Percentiles rank a stretch among this genome's conserved stretches.
These are phyloP conservation scores for Gossypium lobatum DNA, from an alignment of 441 rosid genomes.

Conservation along the genomic window DNA sequence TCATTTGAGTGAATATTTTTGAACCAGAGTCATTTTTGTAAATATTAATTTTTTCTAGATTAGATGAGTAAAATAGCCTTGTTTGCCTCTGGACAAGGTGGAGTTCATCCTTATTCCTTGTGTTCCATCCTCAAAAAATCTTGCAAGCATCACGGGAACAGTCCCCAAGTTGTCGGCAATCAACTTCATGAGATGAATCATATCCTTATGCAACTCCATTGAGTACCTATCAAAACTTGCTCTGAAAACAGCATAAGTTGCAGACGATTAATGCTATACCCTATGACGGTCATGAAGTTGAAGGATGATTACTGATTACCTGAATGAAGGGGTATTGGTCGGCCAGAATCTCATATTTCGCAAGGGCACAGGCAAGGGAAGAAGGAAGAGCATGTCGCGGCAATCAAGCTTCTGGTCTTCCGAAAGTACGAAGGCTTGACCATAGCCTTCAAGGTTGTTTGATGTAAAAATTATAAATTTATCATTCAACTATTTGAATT, in stretches of 20 bases:
- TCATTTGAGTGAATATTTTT: too few species aligned
- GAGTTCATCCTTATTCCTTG: slow-evolving; percentile 41
- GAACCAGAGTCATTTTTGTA: too few species aligned
- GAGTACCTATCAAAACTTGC: slow-evolving; percentile 17
- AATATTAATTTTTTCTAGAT: too few species aligned
- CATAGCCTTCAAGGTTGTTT: slow-evolving; percentile 36
- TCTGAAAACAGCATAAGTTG: background rate
- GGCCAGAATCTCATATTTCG: slow-evolving; percentile 32
- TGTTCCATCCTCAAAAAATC: slow-evolving; percentile 22
- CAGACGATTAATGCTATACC: background rate
- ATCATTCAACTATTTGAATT: slow-evolving; percentile 11
- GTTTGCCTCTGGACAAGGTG: slow-evolving; percentile 24
- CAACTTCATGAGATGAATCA: background rate
- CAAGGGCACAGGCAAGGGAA: slow-evolving; percentile 17
- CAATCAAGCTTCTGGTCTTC: slow-evolving; percentile 18
- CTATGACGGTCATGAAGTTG: background rate
- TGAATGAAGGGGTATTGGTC: slow-evolving; percentile 11
- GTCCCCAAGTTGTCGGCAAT: background rate
- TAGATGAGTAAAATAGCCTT: slow-evolving; percentile 6
- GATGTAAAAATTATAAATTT: slow-evolving; percentile 1
- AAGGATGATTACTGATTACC: background rate
- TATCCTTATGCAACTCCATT: background rate
- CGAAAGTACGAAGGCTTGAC: slow-evolving; percentile 37
- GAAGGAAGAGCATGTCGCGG: slow-evolving; percentile 38
- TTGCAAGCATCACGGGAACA: background rate